phyloP scores from a whole-genome alignment of 1,139 yeast genomes.

The Yamadazyma dendronema region DNA sequence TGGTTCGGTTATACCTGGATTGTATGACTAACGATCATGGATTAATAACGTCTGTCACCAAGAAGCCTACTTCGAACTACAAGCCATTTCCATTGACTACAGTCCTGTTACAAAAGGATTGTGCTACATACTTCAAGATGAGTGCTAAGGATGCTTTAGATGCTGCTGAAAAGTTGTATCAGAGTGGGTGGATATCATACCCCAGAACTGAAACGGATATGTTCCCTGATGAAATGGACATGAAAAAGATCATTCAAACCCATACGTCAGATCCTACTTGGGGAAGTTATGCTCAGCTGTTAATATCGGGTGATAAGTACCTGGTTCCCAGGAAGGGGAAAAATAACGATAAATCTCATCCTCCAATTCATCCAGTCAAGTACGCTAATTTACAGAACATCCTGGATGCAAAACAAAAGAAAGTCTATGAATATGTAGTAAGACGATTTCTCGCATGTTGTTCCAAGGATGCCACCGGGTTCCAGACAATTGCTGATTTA shows the following conservation, averaged over 20 bases:
- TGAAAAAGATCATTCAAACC: slow-evolving; percentile 54
- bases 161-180: slow-evolving; percentile 84
- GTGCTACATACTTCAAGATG: slow-evolving; percentile 70
- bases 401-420: slow-evolving; percentile 51
- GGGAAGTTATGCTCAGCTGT: slow-evolving; percentile 45
- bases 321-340: slow-evolving; percentile 72
- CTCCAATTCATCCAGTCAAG: slow-evolving; percentile 92
- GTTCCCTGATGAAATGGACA: slow-evolving; percentile 75
- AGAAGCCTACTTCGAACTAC: slow-evolving; percentile 70
- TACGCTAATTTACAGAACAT: slow-evolving; percentile 35
- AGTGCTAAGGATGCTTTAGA: slow-evolving; percentile 81
- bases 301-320: slow-evolving; percentile 36
- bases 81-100: slow-evolving; percentile 92
- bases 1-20: slow-evolving; percentile 60
- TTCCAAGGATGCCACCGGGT: slow-evolving; percentile 86
- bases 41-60: slow-evolving; percentile 48
- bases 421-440: slow-evolving; percentile 83
- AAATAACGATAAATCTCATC: slow-evolving; percentile 95
- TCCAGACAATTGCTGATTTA: slow-evolving; percentile 57
- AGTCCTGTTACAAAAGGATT: slow-evolving; percentile 88
- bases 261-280: slow-evolving; percentile 53
- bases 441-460: slow-evolving; percentile 90
- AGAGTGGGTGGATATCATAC: slow-evolving; percentile 82
- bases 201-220: slow-evolving; percentile 97
- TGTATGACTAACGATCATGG: slow-evolving; percentile 53